Base-by-base conservation (phyloP, 768 basidiomycete genomes). In the Cyathus striatus region DNA sequence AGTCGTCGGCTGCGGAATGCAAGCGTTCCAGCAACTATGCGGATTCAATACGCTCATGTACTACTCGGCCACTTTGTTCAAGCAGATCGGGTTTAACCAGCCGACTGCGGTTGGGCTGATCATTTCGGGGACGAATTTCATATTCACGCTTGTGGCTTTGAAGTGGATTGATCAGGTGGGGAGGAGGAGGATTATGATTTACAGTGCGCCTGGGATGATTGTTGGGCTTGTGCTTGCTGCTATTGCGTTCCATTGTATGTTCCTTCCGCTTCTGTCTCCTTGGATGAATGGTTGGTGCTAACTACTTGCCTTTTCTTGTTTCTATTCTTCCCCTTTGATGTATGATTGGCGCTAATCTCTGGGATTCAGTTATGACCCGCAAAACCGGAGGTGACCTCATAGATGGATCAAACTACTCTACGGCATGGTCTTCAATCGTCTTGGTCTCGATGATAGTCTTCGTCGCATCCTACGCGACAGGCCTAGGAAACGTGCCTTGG, bases 11-110 rank as follows among this genome's bases (percentile, higher is more conserved):
- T 86, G 85, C 55, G 88, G 84, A 34, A 78, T 90, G 61, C 88
- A 90, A 64, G 86, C 83, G 0, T 83, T 81, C 61, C 89, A 92
- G 55, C 89, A 90, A 56, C 70, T 90, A 0, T 90, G 81, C 47
- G 89, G 89, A 2, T 90, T 89, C 69, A 90, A 90, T 53, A 87
- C 88, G 0, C 72, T 89, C 45, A 79, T 81, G 76, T 79, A 75
- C 53, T 82, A 83, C 55, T 83, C 83, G 17, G 83, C 87, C 3
- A 87, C 86, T 0, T 70, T 90, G 10, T 90, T 90, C 68, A 76
- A 83, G 50, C 72, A 80, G 49, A 84, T 90, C 38, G 89, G 89
- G 0, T 90, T 90, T 63, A 66, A 85, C 55, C 83, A 91, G 54
- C 83, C 89, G 1, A 88, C 86, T 2, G 86, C 86, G 0, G 85